A percentile compares a stretch with the other conserved stretches of the same genome.
Conservation (phyloP, 768 basidiomycete species). For the Pisolithus orientalis region DNA sequence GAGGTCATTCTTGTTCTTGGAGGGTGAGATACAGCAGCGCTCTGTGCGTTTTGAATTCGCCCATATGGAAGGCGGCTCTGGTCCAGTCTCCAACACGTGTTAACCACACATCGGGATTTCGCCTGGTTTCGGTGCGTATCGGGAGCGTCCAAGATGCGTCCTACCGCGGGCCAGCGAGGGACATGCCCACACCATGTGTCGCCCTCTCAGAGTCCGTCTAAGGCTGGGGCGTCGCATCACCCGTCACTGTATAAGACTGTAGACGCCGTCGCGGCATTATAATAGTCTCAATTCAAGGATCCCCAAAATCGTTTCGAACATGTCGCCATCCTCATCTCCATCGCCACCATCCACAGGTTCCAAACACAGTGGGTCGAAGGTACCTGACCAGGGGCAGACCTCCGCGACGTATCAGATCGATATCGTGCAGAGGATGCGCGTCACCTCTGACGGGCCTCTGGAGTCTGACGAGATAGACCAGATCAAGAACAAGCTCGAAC, state of each 20-base stretch:
- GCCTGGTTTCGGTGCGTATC: slow-evolving; percentile 4
- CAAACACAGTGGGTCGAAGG: background rate
- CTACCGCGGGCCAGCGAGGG: slow-evolving; percentile 11
- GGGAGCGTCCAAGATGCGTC: slow-evolving; percentile 10
- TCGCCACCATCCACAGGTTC: background rate
- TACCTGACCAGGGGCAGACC: background rate
- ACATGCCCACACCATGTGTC: slow-evolving; percentile 11
- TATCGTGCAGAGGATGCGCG: slow-evolving; percentile 24
- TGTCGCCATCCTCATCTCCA: slow-evolving; percentile 2
- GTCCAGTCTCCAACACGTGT: slow-evolving; percentile 16
- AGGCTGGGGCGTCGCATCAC: background rate
- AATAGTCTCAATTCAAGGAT: background rate
- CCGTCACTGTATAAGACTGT: background rate
- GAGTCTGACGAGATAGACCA: slow-evolving; percentile 20
- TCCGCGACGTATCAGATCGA: slow-evolving; percentile 21
- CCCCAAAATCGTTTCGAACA: background rate
- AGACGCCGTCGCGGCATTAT: background rate
- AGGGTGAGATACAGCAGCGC: background rate
- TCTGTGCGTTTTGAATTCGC: background rate
- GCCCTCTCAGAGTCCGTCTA: background rate
- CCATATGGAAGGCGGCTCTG: background rate
- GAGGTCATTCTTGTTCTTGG: slow-evolving; percentile 4
- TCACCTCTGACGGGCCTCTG: slow-evolving; percentile 23
- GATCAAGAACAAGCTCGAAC: slow-evolving; percentile 24
- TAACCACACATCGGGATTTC: slow-evolving; percentile 9